Evolutionary conservation across 768 basidiomycete genomes (phyloP), one percentile per base, ranked within the genome.

Genomic region (Rhodotorula taiwanensis): DNA sequence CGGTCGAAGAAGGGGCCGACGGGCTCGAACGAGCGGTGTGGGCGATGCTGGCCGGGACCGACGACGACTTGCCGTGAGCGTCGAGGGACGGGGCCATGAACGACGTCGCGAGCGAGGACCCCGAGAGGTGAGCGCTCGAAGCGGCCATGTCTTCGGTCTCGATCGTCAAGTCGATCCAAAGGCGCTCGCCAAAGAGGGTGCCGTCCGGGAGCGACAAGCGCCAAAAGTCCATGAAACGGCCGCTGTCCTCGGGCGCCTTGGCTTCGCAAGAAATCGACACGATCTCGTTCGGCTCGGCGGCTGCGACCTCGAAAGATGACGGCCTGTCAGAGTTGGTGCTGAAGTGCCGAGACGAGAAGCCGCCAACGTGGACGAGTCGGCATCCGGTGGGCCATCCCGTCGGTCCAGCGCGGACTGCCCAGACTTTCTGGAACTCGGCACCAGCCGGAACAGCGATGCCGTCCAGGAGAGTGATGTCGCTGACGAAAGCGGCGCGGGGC

Each of bases 361-460:
- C 66, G 13, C 75, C 74, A 49, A 71, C 69, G 55, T 69, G 60
- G 39, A 64, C 58, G 39, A 71, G 58, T 41, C 45, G 50, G 49
- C 48, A 57, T 0, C 52, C 60, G 2, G 43, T 51, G 8, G 63
- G 61, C 62, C 70, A 68, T 5, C 48, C 25, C 21, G 36, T 30
- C 23, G 39, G 36, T 11, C 75, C 75, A 65, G 76, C 74, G 62
- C 67, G 69, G 21, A 76, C 50, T 34, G 65, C 66, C 77, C 77
- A 77, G 23, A 74, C 71, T 64, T 77, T 77, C 70, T 68, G 69
- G 70, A 77, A 76, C 49, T 70, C 71, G 31, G 73, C 70, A 18
- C 74, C 74, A 39, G 72, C 70, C 23, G 75, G 74, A 11, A 77
- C 60, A 33, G 70, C 55, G 31, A 70, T 70, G 8, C 73, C 72